Evolutionary conservation across 495 filamentous ascomycete species (phyloP).

Genomic region (Hypomontagnella monticulosa): DNA sequence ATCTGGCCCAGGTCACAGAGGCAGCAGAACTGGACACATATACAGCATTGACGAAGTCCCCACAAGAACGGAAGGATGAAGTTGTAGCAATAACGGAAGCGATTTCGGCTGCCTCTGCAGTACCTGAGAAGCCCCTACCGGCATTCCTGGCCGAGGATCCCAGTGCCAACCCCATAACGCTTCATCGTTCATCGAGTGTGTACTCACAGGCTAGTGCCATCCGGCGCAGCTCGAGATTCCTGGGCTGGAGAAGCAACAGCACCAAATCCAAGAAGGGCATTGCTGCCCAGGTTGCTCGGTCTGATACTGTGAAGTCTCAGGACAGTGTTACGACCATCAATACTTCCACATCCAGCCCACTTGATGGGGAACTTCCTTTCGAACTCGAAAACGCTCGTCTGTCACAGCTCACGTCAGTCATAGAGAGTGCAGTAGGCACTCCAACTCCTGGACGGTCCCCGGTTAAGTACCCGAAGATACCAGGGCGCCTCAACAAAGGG

Average conservation of each 20-base stretch:
- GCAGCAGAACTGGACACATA: slow-evolving; percentile 48
- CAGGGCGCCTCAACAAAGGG: slow-evolving; percentile 39
- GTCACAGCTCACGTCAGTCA: slow-evolving; percentile 56
- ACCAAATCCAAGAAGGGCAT: slow-evolving; percentile 34
- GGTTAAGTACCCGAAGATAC: slow-evolving; percentile 56
- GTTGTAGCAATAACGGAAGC: slow-evolving; percentile 42
- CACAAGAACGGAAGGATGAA: slow-evolving; percentile 50
- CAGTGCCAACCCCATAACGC: background rate
- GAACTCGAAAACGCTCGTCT: slow-evolving; percentile 28
- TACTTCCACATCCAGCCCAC: slow-evolving; percentile 34
- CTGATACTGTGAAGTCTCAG: slow-evolving; percentile 40
- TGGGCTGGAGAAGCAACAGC: slow-evolving; percentile 19
- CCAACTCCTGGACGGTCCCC: slow-evolving; percentile 51
- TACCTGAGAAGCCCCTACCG: slow-evolving; percentile 25
- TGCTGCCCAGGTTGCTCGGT: slow-evolving; percentile 23
- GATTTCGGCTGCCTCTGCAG: slow-evolving; percentile 28
- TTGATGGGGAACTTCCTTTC: slow-evolving; percentile 31
- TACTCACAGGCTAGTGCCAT: slow-evolving; percentile 41
- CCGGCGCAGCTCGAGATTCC: slow-evolving; percentile 18
- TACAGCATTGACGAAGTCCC: slow-evolving; percentile 53
- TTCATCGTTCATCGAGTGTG: slow-evolving; percentile 39
- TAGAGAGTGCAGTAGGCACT: slow-evolving; percentile 48
- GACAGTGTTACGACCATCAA: slow-evolving; percentile 48
- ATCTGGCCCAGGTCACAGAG: slow-evolving; percentile 24
- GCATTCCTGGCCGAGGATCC: slow-evolving; percentile 32